phyloP scores from a whole-genome alignment of 1,284 basidiomycete species.

The Cryptococcus wingfieldii region DNA sequence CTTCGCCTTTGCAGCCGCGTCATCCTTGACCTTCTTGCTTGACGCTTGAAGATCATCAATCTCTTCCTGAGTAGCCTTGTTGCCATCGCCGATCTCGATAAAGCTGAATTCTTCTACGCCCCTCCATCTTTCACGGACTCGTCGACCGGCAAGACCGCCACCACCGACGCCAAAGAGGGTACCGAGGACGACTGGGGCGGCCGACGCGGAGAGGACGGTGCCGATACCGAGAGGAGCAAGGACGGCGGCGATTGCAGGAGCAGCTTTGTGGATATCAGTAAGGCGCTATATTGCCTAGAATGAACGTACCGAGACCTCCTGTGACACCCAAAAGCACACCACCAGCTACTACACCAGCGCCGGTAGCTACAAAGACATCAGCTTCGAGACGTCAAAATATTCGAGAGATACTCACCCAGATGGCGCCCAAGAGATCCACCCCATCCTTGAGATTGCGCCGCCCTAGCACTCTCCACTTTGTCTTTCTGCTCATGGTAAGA shows the following conservation, averaged over 20 bases:
- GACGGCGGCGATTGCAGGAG: constrained; percentile 52
- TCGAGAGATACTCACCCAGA: constrained; percentile 27
- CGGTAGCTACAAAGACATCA: constrained; percentile 43
- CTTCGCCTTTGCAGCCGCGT: constrained; percentile 7
- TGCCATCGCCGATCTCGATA: constrained; percentile 47
- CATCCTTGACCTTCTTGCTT: constrained; percentile 15
- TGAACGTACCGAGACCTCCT: constrained; percentile 46
- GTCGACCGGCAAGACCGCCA: constrained; percentile 52
- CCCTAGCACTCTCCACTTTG: constrained; percentile 46
- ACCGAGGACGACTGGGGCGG: constrained; percentile 53
- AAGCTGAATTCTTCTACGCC: constrained; percentile 55
- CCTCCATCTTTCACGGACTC: constrained; percentile 53
- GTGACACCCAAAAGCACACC: constrained; percentile 54
- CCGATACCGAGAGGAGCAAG: constrained; percentile 51
- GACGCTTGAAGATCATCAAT: constrained; percentile 34
- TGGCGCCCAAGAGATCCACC: constrained; percentile 50
- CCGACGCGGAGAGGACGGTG: constrained; percentile 47
- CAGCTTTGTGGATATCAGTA: constrained; percentile 31
- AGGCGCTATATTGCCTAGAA: no score
- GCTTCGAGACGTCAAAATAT: background rate
- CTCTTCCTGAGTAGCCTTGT: constrained; percentile 37
- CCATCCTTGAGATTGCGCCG: constrained; percentile 49
- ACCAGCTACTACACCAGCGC: constrained; percentile 50
- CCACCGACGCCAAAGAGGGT: constrained; percentile 55
- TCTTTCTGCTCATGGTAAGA: constrained; percentile 15